A percentile compares a stretch with the other conserved stretches of the same genome.
Evolutionary conservation across 331 rosid genomes (phyloP).

Genomic region (Arachis monticola): DNA sequence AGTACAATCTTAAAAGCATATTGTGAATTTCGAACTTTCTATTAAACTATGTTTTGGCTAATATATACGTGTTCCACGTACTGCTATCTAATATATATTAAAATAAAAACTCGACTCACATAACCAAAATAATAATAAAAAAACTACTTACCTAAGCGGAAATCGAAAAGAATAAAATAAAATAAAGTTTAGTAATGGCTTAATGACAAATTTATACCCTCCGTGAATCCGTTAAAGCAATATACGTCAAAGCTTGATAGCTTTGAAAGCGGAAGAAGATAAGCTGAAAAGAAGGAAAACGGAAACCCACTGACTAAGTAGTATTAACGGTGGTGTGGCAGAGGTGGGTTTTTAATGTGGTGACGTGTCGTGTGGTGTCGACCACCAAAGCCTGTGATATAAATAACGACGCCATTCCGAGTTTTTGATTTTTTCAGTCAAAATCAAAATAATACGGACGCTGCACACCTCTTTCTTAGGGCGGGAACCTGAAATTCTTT

Average conservation of each 20-base stretch:
- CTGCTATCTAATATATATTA: too few species aligned
- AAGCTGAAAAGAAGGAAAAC: not conserved
- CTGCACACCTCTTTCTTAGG: slow-evolving; percentile 48
- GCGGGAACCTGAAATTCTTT: slow-evolving; percentile 78
- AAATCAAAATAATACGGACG: not conserved
- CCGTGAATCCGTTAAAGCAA: not conserved
- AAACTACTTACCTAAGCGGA: too few species aligned
- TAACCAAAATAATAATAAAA: too few species aligned
- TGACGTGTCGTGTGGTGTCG: slow-evolving; percentile 62
- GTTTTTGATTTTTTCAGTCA: slow-evolving; percentile 45
- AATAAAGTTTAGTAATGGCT: too few species aligned
- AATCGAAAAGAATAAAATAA: too few species aligned
- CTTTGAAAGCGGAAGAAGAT: not conserved
- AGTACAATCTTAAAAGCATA: too few species aligned
- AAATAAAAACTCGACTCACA: too few species aligned
- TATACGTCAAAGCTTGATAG: not conserved
- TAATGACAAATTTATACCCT: too few species aligned
- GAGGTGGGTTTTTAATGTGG: not conserved
- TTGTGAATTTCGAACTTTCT: too few species aligned
- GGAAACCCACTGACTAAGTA: not conserved
- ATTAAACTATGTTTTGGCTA: too few species aligned
- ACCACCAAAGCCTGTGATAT: slow-evolving; percentile 32
- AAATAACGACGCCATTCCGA: slow-evolving; percentile 46
- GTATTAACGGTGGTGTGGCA: not conserved
- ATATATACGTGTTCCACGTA: too few species aligned